These are phyloP conservation scores for Globisporangium recalcitrans DNA, from an alignment of 352 stramenopile species.

Conservation along the genomic window DNA sequence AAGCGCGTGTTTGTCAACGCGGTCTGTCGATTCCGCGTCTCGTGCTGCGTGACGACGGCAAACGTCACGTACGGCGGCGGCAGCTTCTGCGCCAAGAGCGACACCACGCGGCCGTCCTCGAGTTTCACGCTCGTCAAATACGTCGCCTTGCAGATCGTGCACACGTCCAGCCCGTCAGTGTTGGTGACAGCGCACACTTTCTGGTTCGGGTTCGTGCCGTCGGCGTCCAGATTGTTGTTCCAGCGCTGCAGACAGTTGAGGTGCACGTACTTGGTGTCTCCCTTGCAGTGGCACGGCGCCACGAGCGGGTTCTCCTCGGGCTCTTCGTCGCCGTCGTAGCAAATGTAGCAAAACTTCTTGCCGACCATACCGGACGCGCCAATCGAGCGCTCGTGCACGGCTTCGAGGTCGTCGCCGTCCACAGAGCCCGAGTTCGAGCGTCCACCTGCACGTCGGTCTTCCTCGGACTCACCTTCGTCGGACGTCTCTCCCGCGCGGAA, in stretches of 20 bases:
- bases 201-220: slow-evolving; percentile 74
- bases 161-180: slow-evolving; percentile 83
- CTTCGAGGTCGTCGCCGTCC: slow-evolving; percentile 16
- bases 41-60: slow-evolving; percentile 88
- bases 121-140: slow-evolving; percentile 88
- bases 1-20: slow-evolving; percentile 90
- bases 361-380: slow-evolving; percentile 36
- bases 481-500: slow-evolving; percentile 50
- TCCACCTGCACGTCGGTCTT: slow-evolving; percentile 39
- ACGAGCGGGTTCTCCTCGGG: slow-evolving; percentile 83
- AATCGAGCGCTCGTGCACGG: slow-evolving; percentile 24
- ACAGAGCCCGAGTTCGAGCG: slow-evolving; percentile 13
- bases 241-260: slow-evolving; percentile 90
- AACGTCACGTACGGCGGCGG: slow-evolving; percentile 89
- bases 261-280: slow-evolving; percentile 90
- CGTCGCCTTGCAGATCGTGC: slow-evolving; percentile 89
- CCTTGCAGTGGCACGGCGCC: slow-evolving; percentile 88
- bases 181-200: slow-evolving; percentile 89
- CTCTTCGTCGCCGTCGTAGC: slow-evolving; percentile 88
- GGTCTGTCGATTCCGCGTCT: slow-evolving; percentile 75
- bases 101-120: slow-evolving; percentile 82
- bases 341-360: slow-evolving; percentile 91
- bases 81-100: slow-evolving; percentile 83
- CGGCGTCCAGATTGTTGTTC: slow-evolving; percentile 86
- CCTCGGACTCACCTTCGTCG: slow-evolving; percentile 74